A percentile compares a stretch with the other conserved stretches of the same genome.
These are phyloP conservation scores for Saccharomycopsis hybrid DNA, from an alignment of 1,139 yeast genomes.

Conservation along the genomic window DNA sequence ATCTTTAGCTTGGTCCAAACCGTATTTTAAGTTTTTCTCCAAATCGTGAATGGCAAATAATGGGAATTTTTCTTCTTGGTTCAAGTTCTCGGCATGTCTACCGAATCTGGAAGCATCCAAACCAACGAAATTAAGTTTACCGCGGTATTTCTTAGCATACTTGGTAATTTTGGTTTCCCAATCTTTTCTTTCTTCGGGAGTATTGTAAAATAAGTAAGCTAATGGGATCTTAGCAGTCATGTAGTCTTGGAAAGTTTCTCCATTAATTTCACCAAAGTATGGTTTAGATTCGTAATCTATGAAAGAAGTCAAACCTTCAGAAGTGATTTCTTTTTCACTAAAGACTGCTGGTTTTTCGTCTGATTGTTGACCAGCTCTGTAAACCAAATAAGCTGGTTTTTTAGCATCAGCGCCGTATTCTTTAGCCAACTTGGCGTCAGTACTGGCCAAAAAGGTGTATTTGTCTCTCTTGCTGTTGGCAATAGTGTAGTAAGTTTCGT, in stretches of 20 bases:
- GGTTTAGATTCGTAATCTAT: constrained; percentile 71
- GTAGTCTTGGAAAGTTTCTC: constrained; percentile 72
- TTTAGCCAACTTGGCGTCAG: constrained; percentile 39
- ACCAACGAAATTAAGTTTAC: constrained; percentile 80
- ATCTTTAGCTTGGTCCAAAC: constrained; percentile 46
- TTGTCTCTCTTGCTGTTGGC: constrained; percentile 58
- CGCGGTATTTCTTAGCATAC: constrained; percentile 71
- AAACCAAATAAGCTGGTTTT: constrained; percentile 43
- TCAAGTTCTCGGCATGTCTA: constrained; percentile 82
- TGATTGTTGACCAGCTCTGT: constrained; percentile 35
- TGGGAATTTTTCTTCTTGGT: constrained; percentile 84
- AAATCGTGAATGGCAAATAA: constrained; percentile 83
- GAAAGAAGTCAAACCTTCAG: constrained; percentile 42
- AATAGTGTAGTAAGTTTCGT: constrained; percentile 45
- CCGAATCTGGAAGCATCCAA: constrained; percentile 79
- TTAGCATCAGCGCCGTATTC: constrained; percentile 41
- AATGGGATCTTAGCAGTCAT: constrained; percentile 70
- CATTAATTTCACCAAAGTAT: constrained; percentile 83
- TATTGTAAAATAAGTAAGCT: constrained; percentile 79
- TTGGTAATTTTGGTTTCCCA: constrained; percentile 47
- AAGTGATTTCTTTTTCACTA: constrained; percentile 32
- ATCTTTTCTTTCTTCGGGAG: constrained; percentile 57
- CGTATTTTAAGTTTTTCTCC: constrained; percentile 64
- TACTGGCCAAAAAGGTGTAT: constrained; percentile 52
- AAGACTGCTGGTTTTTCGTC: constrained; percentile 38